Evolutionary conservation across 2,329 filamentous ascomycete genomes (phyloP), one percentile per base, ranked within the genome.

Genomic region (Periconia digitata): DNA sequence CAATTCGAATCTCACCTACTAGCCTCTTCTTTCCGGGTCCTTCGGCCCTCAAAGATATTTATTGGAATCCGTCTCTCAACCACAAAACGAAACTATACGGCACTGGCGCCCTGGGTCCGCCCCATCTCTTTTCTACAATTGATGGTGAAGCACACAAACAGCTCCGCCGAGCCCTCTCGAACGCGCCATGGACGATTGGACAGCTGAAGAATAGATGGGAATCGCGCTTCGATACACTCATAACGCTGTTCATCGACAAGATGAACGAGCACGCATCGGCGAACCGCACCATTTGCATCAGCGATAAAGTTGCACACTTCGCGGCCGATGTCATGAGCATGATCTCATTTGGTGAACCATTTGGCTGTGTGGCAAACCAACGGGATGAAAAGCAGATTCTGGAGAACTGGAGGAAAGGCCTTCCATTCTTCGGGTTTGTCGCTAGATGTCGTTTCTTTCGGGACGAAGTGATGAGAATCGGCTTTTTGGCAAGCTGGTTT

Each of bases 311-410:
- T 4, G 69, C 70, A 16, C 64, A 74, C 47, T 75, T 73, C 49
- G 71, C 72, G 2, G 70, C 71, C 3, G 73, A 76, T 40, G 67
- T 74, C 35, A 71, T 76, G 64, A 70, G 67, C 7, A 69, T 71
- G 61, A 60, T 75, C 8, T 63, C 62, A 2, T 75, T 76, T 49
- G 60, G 55, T 3, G 40, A 64, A 3, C 59, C 71, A 3, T 75
- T 71, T 60, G 72, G 72, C 0, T 72, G 72, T 43, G 67, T 75
- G 13, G 46, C 61, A 50, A 71, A 73, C 39, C 63, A 69, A 46
- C 62, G 69, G 20, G 73, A 75, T 53, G 71, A 74, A 49, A 64
- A 67, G 21, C 50, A 54, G 13, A 62, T 74, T 17, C 54, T 74
- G 12, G 45, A 42, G 10, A 69, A 69, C 40, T 74, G 69, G 67